Conservation (phyloP, 768 basidiomycete species). For the Collybiopsis confluens region DNA sequence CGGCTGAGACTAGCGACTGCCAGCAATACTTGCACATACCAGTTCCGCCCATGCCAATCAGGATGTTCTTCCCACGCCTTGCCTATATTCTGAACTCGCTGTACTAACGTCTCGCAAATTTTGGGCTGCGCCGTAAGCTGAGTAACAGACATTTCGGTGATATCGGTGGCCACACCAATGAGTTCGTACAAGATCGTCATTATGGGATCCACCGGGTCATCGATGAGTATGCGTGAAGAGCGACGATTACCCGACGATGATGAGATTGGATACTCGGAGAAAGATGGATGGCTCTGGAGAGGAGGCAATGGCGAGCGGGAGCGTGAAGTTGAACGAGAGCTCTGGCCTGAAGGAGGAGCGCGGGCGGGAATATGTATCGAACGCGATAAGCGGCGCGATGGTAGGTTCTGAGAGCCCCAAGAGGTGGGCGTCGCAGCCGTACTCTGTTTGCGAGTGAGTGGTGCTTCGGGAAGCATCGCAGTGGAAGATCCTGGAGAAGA, state of each 20-base stretch:
- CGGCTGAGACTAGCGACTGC: slow-evolving; percentile 94
- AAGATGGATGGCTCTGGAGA: slow-evolving; percentile 57
- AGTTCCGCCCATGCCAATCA: slow-evolving; percentile 95
- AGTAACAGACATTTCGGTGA: slow-evolving; percentile 83
- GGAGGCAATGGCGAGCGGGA: slow-evolving; percentile 90
- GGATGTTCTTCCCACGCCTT: slow-evolving; percentile 97
- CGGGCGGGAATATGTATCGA: slow-evolving; percentile 73
- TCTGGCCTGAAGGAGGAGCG: slow-evolving; percentile 67
- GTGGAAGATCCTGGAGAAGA: slow-evolving; percentile 56
- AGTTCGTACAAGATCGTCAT: slow-evolving; percentile 88
- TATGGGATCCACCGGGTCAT: slow-evolving; percentile 86
- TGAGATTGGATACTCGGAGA: slow-evolving; percentile 50
- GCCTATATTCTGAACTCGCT: slow-evolving; percentile 87
- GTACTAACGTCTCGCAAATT: slow-evolving; percentile 80
- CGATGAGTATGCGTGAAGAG: slow-evolving; percentile 77
- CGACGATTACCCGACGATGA: slow-evolving; percentile 57
- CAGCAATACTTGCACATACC: slow-evolving; percentile 96
- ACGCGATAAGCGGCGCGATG: slow-evolving; percentile 81
- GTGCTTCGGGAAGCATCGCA: slow-evolving; percentile 57
- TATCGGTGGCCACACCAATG: slow-evolving; percentile 89
- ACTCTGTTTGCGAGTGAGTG: slow-evolving; percentile 62
- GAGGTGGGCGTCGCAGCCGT: slow-evolving; percentile 41
- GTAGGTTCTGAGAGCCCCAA: slow-evolving; percentile 51
- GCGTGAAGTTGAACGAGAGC: slow-evolving; percentile 91
- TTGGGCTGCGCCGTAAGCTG: slow-evolving; percentile 86